These are phyloP conservation scores for Daphne laureola DNA, from an alignment of 441 rosid genomes.

Conservation along the genomic window DNA sequence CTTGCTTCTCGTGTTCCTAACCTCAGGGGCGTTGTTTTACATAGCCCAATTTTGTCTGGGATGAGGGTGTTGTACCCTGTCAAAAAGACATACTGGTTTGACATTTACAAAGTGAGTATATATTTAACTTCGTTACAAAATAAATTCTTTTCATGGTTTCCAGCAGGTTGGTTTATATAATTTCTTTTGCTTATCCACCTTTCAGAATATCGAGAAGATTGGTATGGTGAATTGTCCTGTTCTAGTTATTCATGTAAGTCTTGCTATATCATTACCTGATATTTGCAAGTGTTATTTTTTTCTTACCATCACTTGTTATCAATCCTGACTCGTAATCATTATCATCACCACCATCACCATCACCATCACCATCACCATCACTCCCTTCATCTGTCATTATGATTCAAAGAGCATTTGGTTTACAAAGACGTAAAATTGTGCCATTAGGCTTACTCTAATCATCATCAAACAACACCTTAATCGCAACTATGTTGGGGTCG, in stretches of 20 bases:
- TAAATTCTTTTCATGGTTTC: conserved; percentile 9
- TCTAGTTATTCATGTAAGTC: conserved; percentile 80
- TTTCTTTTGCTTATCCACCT: conserved; percentile 10
- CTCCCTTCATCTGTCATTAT: no score
- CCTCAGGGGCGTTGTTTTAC: conserved; percentile 52
- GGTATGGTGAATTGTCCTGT: conserved; percentile 69
- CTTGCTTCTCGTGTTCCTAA: conserved; percentile 55
- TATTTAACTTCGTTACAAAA: conserved; percentile 1
- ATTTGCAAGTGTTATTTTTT: conserved; percentile 1
- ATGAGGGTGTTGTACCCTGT: conserved; percentile 66
- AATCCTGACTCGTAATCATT: no score
- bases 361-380: no score
- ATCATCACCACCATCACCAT: no score
- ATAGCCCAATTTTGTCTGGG: conserved; percentile 66
- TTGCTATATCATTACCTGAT: no score
- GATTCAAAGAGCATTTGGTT: no score
- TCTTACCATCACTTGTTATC: no score
- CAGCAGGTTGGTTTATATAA: conserved; percentile 1
- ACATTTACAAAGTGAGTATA: conserved; percentile 51
- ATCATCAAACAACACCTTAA: no score
- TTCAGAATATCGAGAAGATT: conserved; percentile 86
- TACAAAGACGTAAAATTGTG: no score
- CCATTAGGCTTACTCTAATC: no score
- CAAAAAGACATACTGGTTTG: conserved; percentile 65
- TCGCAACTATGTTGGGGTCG: no score